Evolutionary conservation across 2,329 filamentous ascomycete species (phyloP).

Genomic region (Fusarium sp.): DNA sequence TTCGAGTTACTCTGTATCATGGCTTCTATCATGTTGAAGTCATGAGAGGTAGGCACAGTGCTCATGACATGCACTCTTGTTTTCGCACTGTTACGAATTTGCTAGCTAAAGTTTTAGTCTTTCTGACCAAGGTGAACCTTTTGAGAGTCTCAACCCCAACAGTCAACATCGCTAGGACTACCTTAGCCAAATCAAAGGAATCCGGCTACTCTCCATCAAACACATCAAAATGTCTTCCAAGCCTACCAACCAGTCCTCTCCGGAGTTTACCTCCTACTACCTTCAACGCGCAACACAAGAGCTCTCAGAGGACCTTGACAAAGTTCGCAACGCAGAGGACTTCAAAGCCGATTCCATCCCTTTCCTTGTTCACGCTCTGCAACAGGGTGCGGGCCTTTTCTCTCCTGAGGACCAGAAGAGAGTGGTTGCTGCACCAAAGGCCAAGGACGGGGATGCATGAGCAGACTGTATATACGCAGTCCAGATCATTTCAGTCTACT

Average conservation of each 20-base stretch:
- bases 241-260: slow-evolving; percentile 21
- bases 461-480: background rate
- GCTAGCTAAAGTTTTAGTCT: background rate
- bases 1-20: background rate
- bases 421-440: slow-evolving; percentile 28
- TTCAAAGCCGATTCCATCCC: slow-evolving; percentile 73
- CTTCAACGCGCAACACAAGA: slow-evolving; percentile 75
- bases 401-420: slow-evolving; percentile 52
- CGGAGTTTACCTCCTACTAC: slow-evolving; percentile 72
- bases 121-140: background rate
- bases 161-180: background rate
- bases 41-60: background rate
- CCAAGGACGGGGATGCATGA: slow-evolving; percentile 28
- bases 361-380: slow-evolving; percentile 73
- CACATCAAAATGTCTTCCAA: slow-evolving; percentile 28
- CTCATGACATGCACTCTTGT: fast-evolving
- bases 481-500: background rate
- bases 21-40: background rate
- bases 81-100: background rate
- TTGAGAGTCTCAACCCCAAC: background rate
- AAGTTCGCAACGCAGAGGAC: slow-evolving; percentile 73
- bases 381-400: slow-evolving; percentile 74
- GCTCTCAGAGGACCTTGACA: slow-evolving; percentile 78
- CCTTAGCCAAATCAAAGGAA: background rate
- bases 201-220: background rate